phyloP scores from a whole-genome alignment of 2,329 filamentous ascomycete genomes.

The Ophiocordyceps polyrhachis-furcata region DNA sequence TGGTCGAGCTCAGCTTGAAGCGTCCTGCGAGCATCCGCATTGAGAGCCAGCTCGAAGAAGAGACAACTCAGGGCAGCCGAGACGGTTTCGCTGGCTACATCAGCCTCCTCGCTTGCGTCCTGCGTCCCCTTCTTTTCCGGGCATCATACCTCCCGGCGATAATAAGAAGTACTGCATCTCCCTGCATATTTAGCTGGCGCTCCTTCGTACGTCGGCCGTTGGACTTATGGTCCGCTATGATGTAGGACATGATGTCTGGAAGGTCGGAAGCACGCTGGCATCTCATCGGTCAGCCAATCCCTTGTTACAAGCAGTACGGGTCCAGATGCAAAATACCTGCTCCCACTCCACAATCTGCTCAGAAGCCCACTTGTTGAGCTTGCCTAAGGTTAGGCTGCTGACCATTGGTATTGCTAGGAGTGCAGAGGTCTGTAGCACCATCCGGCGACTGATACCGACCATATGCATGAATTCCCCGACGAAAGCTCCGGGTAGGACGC shows the following conservation, averaged over 20 bases:
- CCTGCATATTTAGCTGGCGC: no score
- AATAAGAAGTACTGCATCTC: no score
- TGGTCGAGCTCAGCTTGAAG: conserved; percentile 18
- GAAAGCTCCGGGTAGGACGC: not conserved
- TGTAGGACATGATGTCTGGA: not conserved
- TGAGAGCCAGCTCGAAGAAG: conserved; percentile 15
- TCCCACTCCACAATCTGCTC: not conserved
- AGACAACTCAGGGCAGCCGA: conserved; percentile 14
- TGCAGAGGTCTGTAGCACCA: not conserved
- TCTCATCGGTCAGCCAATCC: not conserved
- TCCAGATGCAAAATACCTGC: not conserved
- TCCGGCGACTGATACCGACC: not conserved
- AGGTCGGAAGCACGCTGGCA: not conserved
- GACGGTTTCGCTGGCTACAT: conserved; percentile 14
- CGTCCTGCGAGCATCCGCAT: conserved; percentile 8
- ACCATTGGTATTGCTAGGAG: not conserved
- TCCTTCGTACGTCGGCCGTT: not conserved
- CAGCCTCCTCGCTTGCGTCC: not conserved
- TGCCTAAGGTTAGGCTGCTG: not conserved
- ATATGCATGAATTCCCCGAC: not conserved
- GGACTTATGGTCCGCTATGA: not conserved
- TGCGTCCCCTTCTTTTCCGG: no score
- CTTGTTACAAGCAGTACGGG: not conserved
- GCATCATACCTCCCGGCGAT: not conserved
- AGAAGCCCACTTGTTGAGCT: not conserved